Conservation (phyloP, 1,284 basidiomycete genomes). For the Heliocybe sulcata region DNA sequence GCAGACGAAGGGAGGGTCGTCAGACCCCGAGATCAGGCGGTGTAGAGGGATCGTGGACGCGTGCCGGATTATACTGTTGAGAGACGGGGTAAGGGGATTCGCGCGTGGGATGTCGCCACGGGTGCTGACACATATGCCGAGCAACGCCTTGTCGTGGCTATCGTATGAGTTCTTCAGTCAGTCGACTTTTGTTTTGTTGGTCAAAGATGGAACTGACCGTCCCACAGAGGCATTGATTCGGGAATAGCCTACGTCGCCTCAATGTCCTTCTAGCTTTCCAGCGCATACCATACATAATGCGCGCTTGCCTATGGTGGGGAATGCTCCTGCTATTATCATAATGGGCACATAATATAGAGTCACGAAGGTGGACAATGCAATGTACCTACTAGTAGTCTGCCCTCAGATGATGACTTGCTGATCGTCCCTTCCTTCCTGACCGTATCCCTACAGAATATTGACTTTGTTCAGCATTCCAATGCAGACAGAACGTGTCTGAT, state of each 20-base stretch:
- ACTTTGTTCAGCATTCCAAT: too few species aligned
- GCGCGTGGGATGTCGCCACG: slow-evolving; percentile 85
- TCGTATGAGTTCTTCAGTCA: slow-evolving; percentile 95
- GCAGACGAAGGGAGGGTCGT: slow-evolving; percentile 86
- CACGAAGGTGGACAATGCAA: background rate
- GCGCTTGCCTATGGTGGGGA: background rate
- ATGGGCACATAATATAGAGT: background rate
- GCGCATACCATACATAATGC: background rate
- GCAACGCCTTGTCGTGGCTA: slow-evolving; percentile 96
- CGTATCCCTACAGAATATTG: too few species aligned
- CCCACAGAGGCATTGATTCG: slow-evolving; percentile 63
- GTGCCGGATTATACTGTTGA: slow-evolving; percentile 79
- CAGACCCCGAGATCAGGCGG: slow-evolving; percentile 78
- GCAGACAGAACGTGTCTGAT: background rate
- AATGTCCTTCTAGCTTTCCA: background rate
- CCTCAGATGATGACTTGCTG: background rate
- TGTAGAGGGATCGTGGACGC: slow-evolving; percentile 87
- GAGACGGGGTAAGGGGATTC: slow-evolving; percentile 86
- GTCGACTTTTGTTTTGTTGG: slow-evolving; percentile 24
- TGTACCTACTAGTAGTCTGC: background rate
- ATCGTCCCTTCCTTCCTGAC: background rate
- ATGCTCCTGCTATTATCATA: background rate
- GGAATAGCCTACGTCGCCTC: slow-evolving; percentile 10
- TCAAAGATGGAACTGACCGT: slow-evolving; percentile 5
- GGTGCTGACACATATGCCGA: slow-evolving; percentile 94